Evolutionary conservation across 208 protist species (phyloP), one percentile per base, ranked within the genome.

Genomic region (Trypanosoma mega): DNA sequence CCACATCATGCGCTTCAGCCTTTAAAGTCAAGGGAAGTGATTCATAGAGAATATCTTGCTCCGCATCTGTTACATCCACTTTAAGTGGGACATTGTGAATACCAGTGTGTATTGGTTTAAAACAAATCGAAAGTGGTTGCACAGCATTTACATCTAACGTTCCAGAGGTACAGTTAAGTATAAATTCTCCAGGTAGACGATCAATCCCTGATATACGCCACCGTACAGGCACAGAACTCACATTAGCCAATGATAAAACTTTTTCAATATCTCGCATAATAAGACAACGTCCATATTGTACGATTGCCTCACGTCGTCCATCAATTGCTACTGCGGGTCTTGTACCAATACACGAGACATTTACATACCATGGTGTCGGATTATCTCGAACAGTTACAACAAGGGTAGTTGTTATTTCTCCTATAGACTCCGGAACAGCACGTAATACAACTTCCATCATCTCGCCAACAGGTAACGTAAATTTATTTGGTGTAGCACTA

Each of bases 1-100:
- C 82, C 0, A 97, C 83, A 65, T 97, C 88, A 68, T 97, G 94
- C 9, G 87, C 87, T 63, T 98, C 94, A 36, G 92, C 97, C 58
- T 90, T 86, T 11, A 98, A 29, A 1, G 54, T 66, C 31, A 97
- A 48, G 11, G 82, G 78, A 27, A 95, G 55, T 1, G 74, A 72
- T 59, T 97, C 89, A 68, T 82, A 92, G 14, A 81, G 57, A 4
- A 66, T 34, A 23, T 69, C 52, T 7, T 61, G 58, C 29, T 76
- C 52, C 0, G 65, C 30, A 37, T 96, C 84, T 2, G 63, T 78
- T 3, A 96, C 82, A 6, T 75, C 60, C 1, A 97, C 44, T 53
- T 80, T 54, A 27, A 97, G 55, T 16, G 47, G 34, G 20, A 87
- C 60, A 52, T 69, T 84, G 62, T 96, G 74, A 33, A 93, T 57